These are phyloP conservation scores for Gastrolobium villosum DNA, from an alignment of 306 rosid species.

Conservation along the genomic window DNA sequence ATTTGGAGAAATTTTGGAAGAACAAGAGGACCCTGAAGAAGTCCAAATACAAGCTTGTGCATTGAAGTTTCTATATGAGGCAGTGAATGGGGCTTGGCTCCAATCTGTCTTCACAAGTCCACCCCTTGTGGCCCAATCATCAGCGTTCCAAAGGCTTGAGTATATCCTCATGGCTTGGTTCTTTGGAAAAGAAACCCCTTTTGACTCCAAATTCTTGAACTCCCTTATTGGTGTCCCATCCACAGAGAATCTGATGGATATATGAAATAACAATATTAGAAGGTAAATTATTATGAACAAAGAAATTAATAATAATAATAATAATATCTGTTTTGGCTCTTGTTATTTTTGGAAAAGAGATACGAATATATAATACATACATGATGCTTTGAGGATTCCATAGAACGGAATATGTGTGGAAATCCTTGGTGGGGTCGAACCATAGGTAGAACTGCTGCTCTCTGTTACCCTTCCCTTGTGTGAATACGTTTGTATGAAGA, in stretches of 20 bases:
- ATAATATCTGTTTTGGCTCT: neutral
- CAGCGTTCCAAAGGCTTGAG: conserved; percentile 75
- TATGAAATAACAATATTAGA: neutral
- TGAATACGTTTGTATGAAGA: conserved; percentile 69
- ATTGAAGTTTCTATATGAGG: conserved; percentile 63
- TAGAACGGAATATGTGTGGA: conserved; percentile 69
- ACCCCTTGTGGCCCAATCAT: conserved; percentile 77
- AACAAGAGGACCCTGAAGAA: conserved; percentile 54
- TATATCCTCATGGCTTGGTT: conserved; percentile 65
- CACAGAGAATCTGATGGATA: conserved; percentile 53
- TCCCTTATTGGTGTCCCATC: conserved; percentile 73
- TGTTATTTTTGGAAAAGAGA: neutral
- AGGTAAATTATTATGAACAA: neutral
- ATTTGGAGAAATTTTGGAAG: conserved; percentile 40
- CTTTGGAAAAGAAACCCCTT: conserved; percentile 63
- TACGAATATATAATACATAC: conserved; percentile 37
- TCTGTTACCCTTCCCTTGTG: conserved; percentile 69
- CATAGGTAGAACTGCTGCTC: conserved; percentile 73
- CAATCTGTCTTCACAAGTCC: conserved; percentile 76
- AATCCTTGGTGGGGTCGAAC: conserved; percentile 74
- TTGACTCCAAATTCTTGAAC: conserved; percentile 69
- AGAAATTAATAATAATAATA: neutral
- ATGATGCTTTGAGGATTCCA: conserved; percentile 75
- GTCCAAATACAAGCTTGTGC: conserved; percentile 57
- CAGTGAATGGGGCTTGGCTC: conserved; percentile 70